A percentile compares a stretch with the other conserved stretches of the same genome.
phyloP scores from a whole-genome alignment of 2,329 filamentous ascomycete species.

The Colletotrichum camelliae region DNA sequence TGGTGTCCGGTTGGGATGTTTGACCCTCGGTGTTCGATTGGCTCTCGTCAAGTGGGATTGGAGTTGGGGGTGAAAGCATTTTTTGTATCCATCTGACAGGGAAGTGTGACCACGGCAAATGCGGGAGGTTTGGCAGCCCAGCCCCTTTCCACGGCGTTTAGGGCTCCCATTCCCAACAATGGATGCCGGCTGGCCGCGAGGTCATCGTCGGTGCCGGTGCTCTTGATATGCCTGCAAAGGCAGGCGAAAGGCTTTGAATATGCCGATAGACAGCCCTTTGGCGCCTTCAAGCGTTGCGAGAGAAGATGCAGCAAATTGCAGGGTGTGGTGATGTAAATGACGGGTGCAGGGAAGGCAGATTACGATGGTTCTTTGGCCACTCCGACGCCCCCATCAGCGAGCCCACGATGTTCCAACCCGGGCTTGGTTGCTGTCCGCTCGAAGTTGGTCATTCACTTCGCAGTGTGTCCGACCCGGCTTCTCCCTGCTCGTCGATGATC shows the following conservation, averaged over 20 bases:
- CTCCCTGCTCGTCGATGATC: neutral
- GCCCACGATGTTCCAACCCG: neutral
- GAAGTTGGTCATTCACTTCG: neutral
- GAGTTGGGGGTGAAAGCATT: slow-evolving; percentile 3
- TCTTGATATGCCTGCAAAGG: neutral
- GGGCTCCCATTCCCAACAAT: neutral
- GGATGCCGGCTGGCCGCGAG: neutral
- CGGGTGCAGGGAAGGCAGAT: neutral
- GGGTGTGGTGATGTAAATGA: neutral
- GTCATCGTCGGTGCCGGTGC: neutral
- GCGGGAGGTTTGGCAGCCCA: neutral
- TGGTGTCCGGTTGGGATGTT: slow-evolving; percentile 12
- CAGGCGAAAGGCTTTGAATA: neutral
- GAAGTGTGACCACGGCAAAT: slow-evolving; percentile 8
- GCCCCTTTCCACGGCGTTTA: neutral
- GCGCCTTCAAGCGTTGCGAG: neutral
- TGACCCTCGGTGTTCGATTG: slow-evolving; percentile 8
- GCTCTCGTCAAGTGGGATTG: slow-evolving; percentile 13
- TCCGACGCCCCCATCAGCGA: neutral
- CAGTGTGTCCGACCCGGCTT: neutral
- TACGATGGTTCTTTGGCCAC: neutral
- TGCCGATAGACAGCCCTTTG: neutral
- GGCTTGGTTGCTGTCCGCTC: neutral
- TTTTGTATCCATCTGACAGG: slow-evolving; percentile 19
- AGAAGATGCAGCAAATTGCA: neutral